Base-by-base conservation (phyloP, 768 basidiomycete genomes). In the Boletus bicolor region DNA sequence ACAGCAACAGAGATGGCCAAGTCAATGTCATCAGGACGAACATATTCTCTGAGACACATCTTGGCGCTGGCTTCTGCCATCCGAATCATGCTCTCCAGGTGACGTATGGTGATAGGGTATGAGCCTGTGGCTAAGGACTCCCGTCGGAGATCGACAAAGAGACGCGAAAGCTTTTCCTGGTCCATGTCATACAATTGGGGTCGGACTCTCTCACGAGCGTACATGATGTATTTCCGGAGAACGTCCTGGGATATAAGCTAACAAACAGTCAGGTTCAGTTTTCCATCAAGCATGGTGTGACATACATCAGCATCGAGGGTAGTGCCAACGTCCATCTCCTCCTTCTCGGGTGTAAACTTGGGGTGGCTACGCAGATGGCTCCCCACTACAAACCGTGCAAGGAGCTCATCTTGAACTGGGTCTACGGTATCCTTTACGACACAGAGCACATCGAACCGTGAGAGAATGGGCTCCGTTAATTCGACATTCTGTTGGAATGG, bases 401-500 rank as follows among this genome's bases (percentile, higher is more conserved):
- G 80, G 65, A 98, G 79, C 71, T 99, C 97, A 69, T 99, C 97
- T 77, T 91, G 86, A 28, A 97, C 91, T 1, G 97, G 97, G 71
- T 99, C 97, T 17, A 94, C 96, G 12, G 87, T 87, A 69, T 99
- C 97, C 74, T 97, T 98, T 39, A 99, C 97, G 15, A 99, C 97
- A 68, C 95, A 98, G 41, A 98, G 77, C 17, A 98, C 92, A 72
- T 99, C 97, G 72, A 99, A 99, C 37, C 97, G 91, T 14, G 95
- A 98, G 68, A 99, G 72, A 68, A 99, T 99, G 2, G 97, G 97
- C 71, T 98, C 97, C 5, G 97, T 98, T 60, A 99, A 77, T 72
- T 98, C 97, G 41, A 98, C 97, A 66, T 99, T 99, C 73, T 98
- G 96, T 69, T 91, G 86, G 78, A 98, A 98, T 19, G 96, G 95